Conservation (phyloP, 116 monocot genomes). For the Dioscorea cayenensis region DNA sequence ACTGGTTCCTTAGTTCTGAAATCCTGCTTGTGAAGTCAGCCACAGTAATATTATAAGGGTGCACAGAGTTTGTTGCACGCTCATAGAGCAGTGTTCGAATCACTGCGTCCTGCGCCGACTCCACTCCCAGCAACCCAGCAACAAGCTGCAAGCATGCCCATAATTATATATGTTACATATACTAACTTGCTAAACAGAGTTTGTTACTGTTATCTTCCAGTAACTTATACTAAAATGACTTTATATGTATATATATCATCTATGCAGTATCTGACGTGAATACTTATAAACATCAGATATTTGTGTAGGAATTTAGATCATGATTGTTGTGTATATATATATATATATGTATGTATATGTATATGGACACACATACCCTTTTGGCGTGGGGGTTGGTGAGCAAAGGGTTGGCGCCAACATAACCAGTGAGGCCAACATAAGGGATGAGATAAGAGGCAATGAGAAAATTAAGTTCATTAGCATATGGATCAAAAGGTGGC, state of each 20-base stretch:
- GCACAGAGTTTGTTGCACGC: constrained; percentile 5
- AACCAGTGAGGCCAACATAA: constrained; percentile 53
- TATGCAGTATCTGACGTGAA: background rate
- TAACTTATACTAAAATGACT: background rate
- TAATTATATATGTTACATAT: background rate
- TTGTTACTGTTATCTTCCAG: too few species aligned
- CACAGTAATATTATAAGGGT: constrained; percentile 41
- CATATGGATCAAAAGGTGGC: constrained; percentile 51
- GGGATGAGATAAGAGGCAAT: constrained; percentile 51
- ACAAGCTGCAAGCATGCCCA: constrained; percentile 6
- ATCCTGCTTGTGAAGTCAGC: constrained; percentile 44
- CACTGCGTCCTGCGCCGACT: constrained; percentile 55
- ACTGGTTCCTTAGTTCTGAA: constrained; percentile 35
- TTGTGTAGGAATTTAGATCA: background rate
- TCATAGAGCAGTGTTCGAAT: constrained; percentile 37
- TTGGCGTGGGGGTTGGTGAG: constrained; percentile 21
- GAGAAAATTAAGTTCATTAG: constrained; percentile 33
- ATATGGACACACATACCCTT: constrained; percentile 3
- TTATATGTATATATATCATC: background rate
- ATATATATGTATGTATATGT: background rate
- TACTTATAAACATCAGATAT: background rate
- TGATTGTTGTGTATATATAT: background rate
- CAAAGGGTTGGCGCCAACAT: constrained; percentile 43
- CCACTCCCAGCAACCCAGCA: constrained; percentile 44
- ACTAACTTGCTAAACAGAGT: background rate